Conservation (phyloP, 805 yeast genomes). For the Candida vartiovaarae region DNA sequence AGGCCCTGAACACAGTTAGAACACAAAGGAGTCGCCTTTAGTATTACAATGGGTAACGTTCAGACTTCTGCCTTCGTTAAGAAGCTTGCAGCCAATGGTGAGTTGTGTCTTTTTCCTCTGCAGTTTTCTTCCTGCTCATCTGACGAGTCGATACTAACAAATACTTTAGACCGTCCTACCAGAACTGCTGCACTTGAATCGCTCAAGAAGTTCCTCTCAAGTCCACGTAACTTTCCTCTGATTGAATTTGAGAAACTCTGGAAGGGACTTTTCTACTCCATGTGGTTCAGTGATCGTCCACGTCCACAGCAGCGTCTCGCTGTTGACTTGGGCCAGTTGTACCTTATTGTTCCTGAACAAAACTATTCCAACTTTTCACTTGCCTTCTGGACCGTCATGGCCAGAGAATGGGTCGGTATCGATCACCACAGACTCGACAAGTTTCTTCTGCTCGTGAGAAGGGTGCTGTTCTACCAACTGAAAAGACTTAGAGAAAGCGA, state of each 20-base stretch:
- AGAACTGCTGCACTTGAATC: conserved; percentile 70
- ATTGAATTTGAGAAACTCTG: conserved; percentile 67
- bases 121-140: not conserved
- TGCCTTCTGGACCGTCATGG: conserved; percentile 77
- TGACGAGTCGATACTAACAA: conserved; percentile 3
- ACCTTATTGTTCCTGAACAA: conserved; percentile 33
- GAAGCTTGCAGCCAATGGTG: conserved; percentile 73
- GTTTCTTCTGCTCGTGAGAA: conserved; percentile 72
- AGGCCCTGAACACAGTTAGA: not conserved
- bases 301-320: conserved; percentile 86
- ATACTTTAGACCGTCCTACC: conserved; percentile 46
- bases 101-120: conserved; percentile 8
- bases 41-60: conserved; percentile 17
- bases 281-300: conserved; percentile 97
- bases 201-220: conserved; percentile 48
- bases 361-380: conserved; percentile 47
- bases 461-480: conserved; percentile 61
- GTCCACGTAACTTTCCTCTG: conserved; percentile 30
- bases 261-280: conserved; percentile 91
- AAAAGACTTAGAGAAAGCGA: conserved; percentile 42
- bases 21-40: not conserved
- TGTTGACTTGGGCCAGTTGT: conserved; percentile 55
- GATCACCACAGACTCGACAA: conserved; percentile 87
- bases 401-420: conserved; percentile 75
- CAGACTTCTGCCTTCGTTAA: conserved; percentile 55